Evolutionary conservation across 2,329 filamentous ascomycete species (phyloP).

Genomic region (Fusarium tupiense): DNA sequence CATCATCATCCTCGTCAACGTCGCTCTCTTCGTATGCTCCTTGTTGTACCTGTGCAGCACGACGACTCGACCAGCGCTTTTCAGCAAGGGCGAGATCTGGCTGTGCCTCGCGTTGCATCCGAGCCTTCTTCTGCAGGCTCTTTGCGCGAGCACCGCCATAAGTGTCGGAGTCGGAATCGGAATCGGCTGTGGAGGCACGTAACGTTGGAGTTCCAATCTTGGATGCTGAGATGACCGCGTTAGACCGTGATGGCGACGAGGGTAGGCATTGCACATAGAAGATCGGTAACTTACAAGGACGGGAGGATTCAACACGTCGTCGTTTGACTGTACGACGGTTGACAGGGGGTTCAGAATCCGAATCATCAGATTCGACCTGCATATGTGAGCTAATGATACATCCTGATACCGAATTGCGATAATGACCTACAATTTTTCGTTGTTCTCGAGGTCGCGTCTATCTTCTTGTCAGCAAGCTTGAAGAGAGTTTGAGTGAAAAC

Average conservation of each 20-base stretch:
- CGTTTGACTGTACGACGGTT: conserved; percentile 72
- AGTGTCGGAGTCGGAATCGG: conserved; percentile 77
- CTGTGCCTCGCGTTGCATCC: conserved; percentile 75
- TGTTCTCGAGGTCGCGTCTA: conserved; percentile 68
- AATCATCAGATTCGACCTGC: conserved; percentile 67
- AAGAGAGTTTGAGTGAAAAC: conserved; percentile 24
- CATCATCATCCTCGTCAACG: conserved; percentile 71
- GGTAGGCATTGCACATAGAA: not conserved
- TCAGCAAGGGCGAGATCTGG: conserved; percentile 75
- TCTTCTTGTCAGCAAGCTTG: conserved; percentile 45
- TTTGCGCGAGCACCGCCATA: conserved; percentile 82
- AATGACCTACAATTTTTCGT: conserved; percentile 63
- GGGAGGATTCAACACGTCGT: conserved; percentile 72
- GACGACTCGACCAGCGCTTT: conserved; percentile 90
- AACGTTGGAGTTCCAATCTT: conserved; percentile 67
- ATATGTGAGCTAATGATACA: conserved; percentile 20
- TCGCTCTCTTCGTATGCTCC: conserved; percentile 74
- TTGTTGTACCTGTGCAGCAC: conserved; percentile 76
- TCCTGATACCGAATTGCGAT: not conserved
- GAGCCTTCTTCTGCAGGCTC: conserved; percentile 78
- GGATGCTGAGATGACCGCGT: conserved; percentile 57
- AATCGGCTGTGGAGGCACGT: conserved; percentile 66
- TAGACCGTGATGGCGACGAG: conserved; percentile 24
- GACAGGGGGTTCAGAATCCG: conserved; percentile 74
- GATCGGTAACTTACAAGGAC: conserved; percentile 63